Conservation (phyloP, 768 basidiomycete genomes). For the Mycena epipterygia region DNA sequence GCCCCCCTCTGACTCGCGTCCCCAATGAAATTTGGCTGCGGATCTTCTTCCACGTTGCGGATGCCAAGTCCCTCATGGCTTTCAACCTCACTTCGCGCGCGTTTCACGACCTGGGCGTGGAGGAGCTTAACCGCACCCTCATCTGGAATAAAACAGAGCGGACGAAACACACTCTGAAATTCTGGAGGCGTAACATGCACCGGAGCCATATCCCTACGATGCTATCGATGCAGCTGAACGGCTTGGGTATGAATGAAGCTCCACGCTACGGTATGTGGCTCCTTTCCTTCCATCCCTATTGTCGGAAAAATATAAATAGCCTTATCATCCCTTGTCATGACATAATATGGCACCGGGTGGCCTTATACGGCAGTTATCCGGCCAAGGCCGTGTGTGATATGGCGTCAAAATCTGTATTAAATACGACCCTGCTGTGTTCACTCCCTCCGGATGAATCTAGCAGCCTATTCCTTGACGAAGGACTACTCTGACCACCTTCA, state of each 20-base stretch:
- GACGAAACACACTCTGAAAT: not conserved
- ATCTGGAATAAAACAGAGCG: not conserved
- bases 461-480: no score
- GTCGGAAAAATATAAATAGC: no score
- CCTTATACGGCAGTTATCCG: no score
- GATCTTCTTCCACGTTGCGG: not conserved
- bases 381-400: no score
- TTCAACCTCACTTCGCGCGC: not conserved
- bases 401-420: no score
- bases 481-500: no score
- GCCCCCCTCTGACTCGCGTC: not conserved
- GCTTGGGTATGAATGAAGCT: not conserved
- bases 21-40: slow-evolving; percentile 5
- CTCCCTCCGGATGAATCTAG: no score
- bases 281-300: no score
- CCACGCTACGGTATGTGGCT: not conserved
- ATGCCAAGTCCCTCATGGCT: not conserved
- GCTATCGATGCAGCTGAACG: not conserved
- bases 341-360: no score
- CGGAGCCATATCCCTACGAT: not conserved
- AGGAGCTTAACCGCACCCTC: not conserved
- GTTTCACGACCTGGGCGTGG: not conserved
- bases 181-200: not conserved
- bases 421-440: no score
- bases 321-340: no score